Conservation (phyloP, 2,329 filamentous ascomycete genomes). For the Hymenoscyphus repandus region DNA sequence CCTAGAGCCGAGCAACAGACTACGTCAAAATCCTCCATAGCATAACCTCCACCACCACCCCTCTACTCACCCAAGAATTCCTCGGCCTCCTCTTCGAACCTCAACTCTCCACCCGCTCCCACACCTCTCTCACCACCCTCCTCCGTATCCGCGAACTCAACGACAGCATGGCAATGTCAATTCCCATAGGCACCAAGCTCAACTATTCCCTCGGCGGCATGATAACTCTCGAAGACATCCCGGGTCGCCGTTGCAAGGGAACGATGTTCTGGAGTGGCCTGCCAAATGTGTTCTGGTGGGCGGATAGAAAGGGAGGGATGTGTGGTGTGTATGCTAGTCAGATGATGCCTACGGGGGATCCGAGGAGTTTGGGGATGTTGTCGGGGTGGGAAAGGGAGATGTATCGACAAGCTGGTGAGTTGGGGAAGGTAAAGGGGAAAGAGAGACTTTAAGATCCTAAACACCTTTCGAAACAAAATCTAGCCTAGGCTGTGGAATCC, state of each 20-base stretch:
- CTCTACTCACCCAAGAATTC: constrained; percentile 48
- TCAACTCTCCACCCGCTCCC: constrained; percentile 39
- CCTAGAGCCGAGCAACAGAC: neutral
- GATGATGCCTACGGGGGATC: constrained; percentile 36
- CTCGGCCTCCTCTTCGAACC: constrained; percentile 62
- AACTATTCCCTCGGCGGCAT: constrained; percentile 38
- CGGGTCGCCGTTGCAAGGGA: constrained; percentile 33
- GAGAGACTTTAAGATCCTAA: neutral
- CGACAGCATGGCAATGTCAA: neutral
- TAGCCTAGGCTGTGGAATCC: too few species aligned
- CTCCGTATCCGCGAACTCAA: neutral
- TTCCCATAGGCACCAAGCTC: constrained; percentile 33
- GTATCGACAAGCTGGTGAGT: neutral
- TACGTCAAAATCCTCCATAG: constrained; percentile 5
- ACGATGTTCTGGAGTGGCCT: constrained; percentile 39
- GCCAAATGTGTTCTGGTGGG: constrained; percentile 40
- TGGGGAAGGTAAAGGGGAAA: neutral
- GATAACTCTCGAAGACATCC: constrained; percentile 33
- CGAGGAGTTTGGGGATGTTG: constrained; percentile 26
- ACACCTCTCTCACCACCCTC: neutral
- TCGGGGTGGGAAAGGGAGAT: constrained; percentile 5
- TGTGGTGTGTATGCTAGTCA: constrained; percentile 39
- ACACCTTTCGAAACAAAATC: too few species aligned
- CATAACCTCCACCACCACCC: neutral
- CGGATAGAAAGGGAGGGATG: constrained; percentile 35